A percentile compares a stretch with the other conserved stretches of the same genome.
These are phyloP conservation scores for Exserohilum rostratum DNA, from an alignment of 2,329 filamentous ascomycete genomes.

Conservation along the genomic window DNA sequence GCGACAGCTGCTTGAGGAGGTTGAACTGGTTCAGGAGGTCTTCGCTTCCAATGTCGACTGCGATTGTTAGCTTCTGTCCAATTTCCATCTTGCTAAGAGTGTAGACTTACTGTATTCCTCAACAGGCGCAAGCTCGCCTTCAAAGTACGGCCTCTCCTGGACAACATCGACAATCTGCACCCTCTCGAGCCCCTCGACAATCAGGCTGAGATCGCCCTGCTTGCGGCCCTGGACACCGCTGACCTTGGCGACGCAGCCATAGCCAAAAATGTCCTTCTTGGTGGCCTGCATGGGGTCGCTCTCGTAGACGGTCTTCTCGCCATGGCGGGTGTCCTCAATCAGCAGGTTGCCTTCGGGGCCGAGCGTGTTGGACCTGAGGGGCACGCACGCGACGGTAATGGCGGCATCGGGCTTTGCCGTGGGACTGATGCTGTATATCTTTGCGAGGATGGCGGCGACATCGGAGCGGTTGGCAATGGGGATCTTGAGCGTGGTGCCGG, in stretches of 20 bases:
- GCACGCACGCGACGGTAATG: conserved; percentile 86
- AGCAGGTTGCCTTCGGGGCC: conserved; percentile 75
- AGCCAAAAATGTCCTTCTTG: conserved; percentile 74
- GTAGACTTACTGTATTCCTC: conserved; percentile 69
- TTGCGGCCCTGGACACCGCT: conserved; percentile 56
- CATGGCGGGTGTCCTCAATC: conserved; percentile 65
- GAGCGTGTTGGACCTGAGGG: conserved; percentile 76
- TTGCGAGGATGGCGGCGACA: conserved; percentile 84
- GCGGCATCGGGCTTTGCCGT: conserved; percentile 67
- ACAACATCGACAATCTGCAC: conserved; percentile 76
- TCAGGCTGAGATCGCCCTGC: conserved; percentile 71
- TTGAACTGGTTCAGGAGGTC: conserved; percentile 74
- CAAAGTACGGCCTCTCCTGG: conserved; percentile 83
- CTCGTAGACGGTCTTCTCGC: conserved; percentile 56
- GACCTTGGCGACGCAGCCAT: conserved; percentile 71
- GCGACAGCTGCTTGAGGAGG: conserved; percentile 80
- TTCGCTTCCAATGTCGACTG: conserved; percentile 46
- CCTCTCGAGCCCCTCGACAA: conserved; percentile 84
- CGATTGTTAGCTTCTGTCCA: conserved; percentile 11
- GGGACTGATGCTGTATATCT: conserved; percentile 78
- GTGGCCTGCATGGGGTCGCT: conserved; percentile 52
- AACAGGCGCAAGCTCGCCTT: conserved; percentile 75
- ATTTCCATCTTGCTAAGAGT: conserved; percentile 2
- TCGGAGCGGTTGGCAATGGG: conserved; percentile 84
- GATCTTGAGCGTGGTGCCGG: conserved; percentile 83